Conservation (phyloP, 805 yeast species). For the Zygoascus biomembranicola region DNA sequence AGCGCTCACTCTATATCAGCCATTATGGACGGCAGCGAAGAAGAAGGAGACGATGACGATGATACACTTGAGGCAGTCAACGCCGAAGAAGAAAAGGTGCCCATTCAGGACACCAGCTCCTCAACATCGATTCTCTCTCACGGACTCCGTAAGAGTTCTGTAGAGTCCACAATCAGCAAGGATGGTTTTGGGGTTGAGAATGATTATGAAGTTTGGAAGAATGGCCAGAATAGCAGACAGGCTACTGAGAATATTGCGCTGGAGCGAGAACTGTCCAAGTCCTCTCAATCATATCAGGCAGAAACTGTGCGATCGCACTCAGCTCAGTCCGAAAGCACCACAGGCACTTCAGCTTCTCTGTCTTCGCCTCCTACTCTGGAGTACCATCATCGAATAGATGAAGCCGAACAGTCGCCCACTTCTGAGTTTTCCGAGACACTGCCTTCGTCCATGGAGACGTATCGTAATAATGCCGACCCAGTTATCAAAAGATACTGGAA, state of each 20-base stretch:
- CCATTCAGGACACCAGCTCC: neutral
- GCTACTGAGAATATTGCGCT: neutral
- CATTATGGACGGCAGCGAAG: neutral
- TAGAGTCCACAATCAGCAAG: neutral
- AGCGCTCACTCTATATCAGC: constrained; percentile 1
- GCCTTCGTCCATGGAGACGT: neutral
- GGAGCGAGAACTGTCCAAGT: neutral
- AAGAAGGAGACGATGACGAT: neutral
- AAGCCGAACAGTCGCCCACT: constrained; percentile 9
- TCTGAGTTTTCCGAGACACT: constrained; percentile 2
- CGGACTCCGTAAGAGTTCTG: neutral
- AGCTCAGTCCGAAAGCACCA: neutral
- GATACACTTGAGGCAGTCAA: neutral
- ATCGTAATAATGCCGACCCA: neutral
- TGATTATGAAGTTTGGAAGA: neutral
- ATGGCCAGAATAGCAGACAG: neutral
- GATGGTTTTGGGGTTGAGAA: neutral
- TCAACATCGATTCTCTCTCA: neutral
- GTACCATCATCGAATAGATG: constrained; percentile 7
- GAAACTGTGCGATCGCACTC: neutral
- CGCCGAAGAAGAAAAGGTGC: neutral
- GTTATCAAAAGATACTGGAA: constrained; percentile 1
- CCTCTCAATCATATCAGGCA: neutral
- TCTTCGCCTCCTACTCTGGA: constrained; percentile 10
- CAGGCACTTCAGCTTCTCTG: neutral